These are phyloP conservation scores for Spathaspora sp. DNA, from an alignment of 1,139 yeast genomes.

Conservation along the genomic window DNA sequence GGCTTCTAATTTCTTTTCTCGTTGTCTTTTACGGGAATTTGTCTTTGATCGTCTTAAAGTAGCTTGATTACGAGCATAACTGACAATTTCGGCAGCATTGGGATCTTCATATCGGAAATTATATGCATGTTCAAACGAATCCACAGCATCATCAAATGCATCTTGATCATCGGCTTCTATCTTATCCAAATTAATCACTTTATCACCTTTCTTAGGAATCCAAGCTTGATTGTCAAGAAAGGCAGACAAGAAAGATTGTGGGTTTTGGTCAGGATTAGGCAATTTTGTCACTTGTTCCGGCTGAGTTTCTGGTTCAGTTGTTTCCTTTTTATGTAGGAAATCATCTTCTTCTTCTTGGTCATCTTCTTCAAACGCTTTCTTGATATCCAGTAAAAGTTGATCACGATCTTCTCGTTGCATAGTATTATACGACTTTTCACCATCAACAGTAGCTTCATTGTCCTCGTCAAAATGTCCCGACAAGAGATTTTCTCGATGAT, in stretches of 20 bases:
- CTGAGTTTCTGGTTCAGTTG: slow-evolving; percentile 9
- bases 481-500: slow-evolving; percentile 79
- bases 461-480: slow-evolving; percentile 58
- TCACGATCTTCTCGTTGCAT: slow-evolving; percentile 75
- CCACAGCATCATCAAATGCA: slow-evolving; percentile 90
- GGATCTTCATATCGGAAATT: slow-evolving; percentile 95
- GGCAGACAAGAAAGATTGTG: slow-evolving; percentile 67
- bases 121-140: slow-evolving; percentile 86
- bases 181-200: slow-evolving; percentile 54
- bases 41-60: slow-evolving; percentile 81
- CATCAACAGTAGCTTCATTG: slow-evolving; percentile 37
- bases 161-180: slow-evolving; percentile 71
- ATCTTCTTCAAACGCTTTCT: slow-evolving; percentile 56
- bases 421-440: slow-evolving; percentile 67
- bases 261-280: slow-evolving; percentile 70
- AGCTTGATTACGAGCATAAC: slow-evolving; percentile 96
- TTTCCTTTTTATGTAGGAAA: slow-evolving; percentile 56
- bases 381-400: slow-evolving; percentile 72
- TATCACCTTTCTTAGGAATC: slow-evolving; percentile 68
- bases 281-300: slow-evolving; percentile 30
- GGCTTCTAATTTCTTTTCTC: slow-evolving; percentile 67
- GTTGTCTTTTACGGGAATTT: slow-evolving; percentile 74
- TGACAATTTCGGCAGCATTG: slow-evolving; percentile 82
- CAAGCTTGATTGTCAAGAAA: slow-evolving; percentile 81
- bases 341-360: slow-evolving; percentile 42